These are phyloP conservation scores for Lactifluus hygrophoroides DNA, from an alignment of 768 basidiomycete genomes.

Conservation along the genomic window DNA sequence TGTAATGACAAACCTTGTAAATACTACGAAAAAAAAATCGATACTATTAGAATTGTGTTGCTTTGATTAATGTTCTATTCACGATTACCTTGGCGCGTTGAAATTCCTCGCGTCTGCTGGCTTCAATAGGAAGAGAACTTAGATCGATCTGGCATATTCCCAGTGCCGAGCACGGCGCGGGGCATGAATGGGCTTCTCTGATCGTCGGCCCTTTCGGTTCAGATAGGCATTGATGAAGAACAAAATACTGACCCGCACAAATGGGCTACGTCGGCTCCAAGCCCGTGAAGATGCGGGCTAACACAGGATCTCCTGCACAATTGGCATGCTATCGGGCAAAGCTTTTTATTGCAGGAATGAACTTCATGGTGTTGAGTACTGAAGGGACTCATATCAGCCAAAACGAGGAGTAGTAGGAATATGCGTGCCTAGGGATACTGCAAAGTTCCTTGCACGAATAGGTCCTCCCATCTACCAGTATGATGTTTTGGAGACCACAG, in stretches of 20 bases:
- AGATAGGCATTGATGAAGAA: background rate
- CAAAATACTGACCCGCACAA: conserved; percentile 45
- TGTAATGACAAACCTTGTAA: conserved; percentile 36
- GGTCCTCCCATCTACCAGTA: background rate
- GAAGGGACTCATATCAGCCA: background rate
- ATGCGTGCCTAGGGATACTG: conserved; percentile 8
- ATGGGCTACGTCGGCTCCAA: conserved; percentile 34
- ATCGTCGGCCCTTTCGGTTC: background rate
- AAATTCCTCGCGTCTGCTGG: conserved; percentile 51
- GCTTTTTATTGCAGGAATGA: conserved; percentile 43
- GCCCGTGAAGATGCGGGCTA: conserved; percentile 44
- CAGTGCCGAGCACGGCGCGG: conserved; percentile 32
- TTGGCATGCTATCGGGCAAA: conserved; percentile 47
- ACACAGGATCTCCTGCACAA: conserved; percentile 50
- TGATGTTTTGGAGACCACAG: conserved; percentile 13
- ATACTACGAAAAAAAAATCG: conserved; percentile 32
- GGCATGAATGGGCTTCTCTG: conserved; percentile 47
- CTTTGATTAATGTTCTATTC: background rate
- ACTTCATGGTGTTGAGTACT: conserved; percentile 38
- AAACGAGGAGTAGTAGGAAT: background rate
- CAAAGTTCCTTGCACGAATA: conserved; percentile 14
- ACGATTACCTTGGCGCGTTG: conserved; percentile 51
- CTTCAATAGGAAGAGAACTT: conserved; percentile 49
- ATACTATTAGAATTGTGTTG: background rate
- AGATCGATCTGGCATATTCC: conserved; percentile 56